Conservation (phyloP, 495 filamentous ascomycete species). For the Talaromyces nanjingensis region DNA sequence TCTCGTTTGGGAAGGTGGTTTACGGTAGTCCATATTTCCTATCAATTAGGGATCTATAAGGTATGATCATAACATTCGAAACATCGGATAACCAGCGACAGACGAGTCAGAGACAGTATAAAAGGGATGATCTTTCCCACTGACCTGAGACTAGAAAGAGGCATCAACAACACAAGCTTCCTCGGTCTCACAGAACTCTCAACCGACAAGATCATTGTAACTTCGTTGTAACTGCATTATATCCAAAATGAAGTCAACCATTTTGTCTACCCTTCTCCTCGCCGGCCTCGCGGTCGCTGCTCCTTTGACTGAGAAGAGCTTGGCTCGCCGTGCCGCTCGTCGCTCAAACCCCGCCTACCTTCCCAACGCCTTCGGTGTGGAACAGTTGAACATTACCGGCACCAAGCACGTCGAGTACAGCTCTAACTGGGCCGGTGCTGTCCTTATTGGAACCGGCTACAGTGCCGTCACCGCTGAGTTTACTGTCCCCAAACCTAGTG, state of each 20-base stretch:
- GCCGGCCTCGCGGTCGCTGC: constrained; percentile 1
- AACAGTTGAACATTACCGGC: neutral
- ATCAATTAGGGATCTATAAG: neutral
- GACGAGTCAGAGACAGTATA: neutral
- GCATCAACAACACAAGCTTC: neutral
- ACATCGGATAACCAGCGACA: neutral
- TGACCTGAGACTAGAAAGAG: neutral
- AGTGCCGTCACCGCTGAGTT: constrained; percentile 48
- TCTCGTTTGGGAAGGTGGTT: neutral
- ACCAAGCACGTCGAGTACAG: constrained; percentile 36
- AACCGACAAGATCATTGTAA: neutral
- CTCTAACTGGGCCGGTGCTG: constrained; percentile 54
- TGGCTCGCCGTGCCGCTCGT: constrained; percentile 7
- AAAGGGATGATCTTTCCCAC: neutral
- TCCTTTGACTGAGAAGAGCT: constrained; percentile 7
- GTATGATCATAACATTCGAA: neutral
- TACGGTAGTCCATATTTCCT: neutral
- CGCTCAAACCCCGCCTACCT: neutral
- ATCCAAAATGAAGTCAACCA: neutral
- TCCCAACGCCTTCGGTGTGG: neutral
- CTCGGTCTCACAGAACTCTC: neutral
- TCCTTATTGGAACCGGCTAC: constrained; percentile 41
- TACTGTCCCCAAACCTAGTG: constrained; percentile 46
- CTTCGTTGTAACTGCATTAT: neutral
- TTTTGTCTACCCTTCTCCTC: neutral